phyloP scores from a whole-genome alignment of 768 basidiomycete species.

The Mycena maculata region DNA sequence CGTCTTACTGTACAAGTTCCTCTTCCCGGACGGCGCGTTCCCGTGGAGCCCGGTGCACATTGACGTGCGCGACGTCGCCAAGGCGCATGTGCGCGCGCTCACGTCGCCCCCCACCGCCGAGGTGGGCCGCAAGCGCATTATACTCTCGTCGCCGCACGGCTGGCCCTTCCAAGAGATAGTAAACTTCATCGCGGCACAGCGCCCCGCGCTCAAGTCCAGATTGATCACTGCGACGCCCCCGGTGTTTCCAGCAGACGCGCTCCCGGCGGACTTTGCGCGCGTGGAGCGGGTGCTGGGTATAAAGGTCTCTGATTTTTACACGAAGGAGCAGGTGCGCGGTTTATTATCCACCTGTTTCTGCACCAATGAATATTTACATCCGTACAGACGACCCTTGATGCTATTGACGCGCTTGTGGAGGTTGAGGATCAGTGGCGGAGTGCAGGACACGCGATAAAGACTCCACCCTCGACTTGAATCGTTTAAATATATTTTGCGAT shows the following conservation, averaged over 20 bases:
- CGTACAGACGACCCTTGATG: neutral
- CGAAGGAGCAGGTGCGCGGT: slow-evolving; percentile 45
- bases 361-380: too few relatives aligned
- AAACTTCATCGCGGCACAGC: slow-evolving; percentile 40
- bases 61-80: slow-evolving; percentile 53
- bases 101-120: slow-evolving; percentile 37
- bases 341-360: neutral
- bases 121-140: slow-evolving; percentile 48
- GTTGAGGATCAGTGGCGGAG: slow-evolving; percentile 35
- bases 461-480: neutral
- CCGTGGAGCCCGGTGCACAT: slow-evolving; percentile 40
- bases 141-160: slow-evolving; percentile 44
- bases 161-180: slow-evolving; percentile 36
- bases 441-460: slow-evolving; percentile 32
- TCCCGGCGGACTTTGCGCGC: slow-evolving; percentile 44
- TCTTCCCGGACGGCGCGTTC: slow-evolving; percentile 42
- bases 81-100: slow-evolving; percentile 49
- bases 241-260: slow-evolving; percentile 33
- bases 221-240: slow-evolving; percentile 37
- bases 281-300: slow-evolving; percentile 48
- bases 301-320: slow-evolving; percentile 46
- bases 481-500: too few relatives aligned
- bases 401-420: slow-evolving; percentile 36
- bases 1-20: slow-evolving; percentile 45
- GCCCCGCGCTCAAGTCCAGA: slow-evolving; percentile 45